Conservation (phyloP, 2,329 filamentous ascomycete species). For the Gaeumannomyces tritici region DNA sequence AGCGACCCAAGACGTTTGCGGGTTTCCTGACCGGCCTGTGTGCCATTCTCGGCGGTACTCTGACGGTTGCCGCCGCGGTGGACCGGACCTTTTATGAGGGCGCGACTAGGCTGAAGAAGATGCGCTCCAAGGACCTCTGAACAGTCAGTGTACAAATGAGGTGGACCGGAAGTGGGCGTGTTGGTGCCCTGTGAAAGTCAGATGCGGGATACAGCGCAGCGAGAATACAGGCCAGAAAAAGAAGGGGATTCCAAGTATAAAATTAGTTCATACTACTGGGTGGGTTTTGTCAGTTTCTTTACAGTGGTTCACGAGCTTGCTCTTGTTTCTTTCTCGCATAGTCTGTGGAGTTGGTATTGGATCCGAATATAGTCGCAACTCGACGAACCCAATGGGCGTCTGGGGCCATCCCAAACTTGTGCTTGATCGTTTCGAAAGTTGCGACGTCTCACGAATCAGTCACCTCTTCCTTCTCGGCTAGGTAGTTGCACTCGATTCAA, state of each 20-base stretch:
- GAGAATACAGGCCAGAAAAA: background rate
- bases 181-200: background rate
- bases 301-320: background rate
- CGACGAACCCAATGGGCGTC: background rate
- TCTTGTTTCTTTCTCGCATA: background rate
- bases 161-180: background rate
- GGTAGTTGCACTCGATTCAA: background rate
- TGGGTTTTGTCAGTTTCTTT: background rate
- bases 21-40: constrained; percentile 92
- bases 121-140: constrained; percentile 56
- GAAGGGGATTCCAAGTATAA: background rate
- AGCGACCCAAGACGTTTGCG: constrained; percentile 77
- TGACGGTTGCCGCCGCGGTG: constrained; percentile 90
- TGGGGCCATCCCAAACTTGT: no score
- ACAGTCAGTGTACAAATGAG: background rate
- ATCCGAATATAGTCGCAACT: background rate
- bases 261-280: background rate
- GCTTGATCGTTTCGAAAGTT: no score
- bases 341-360: background rate
- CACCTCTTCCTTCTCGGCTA: no score
- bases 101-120: constrained; percentile 72
- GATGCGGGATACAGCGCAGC: background rate
- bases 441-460: no score
- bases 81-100: constrained; percentile 92
- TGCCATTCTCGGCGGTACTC: constrained; percentile 85